Evolutionary conservation across 202 grass and related monocot genomes (phyloP), one percentile per base, ranked within the genome.

Genomic region (Musa balbisiana): DNA sequence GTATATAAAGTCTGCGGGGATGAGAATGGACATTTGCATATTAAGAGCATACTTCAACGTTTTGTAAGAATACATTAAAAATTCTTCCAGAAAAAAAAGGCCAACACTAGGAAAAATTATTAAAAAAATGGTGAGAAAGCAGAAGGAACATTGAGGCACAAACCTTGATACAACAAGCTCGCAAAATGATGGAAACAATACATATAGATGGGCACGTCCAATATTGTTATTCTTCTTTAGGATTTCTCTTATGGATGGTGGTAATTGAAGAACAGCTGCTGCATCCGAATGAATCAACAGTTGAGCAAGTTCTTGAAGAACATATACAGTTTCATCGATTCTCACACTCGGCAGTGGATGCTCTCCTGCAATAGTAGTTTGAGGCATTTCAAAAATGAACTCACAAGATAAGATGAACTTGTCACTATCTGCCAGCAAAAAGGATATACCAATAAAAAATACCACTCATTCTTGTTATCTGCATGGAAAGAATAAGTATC

Each of bases 111-210:
- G 1, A 22, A 70, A 1, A 26, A 71, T 11, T 24, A 51, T 16
- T 52, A 5, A 62, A 72, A 52, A 51, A 51, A 21, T 56, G 49
- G 51, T 62, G 19, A 76, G 62, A 60, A 9, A 52, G 55, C 73
- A 76, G 27, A 27, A 27, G 22, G 71, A 50, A 79, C 26, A 71
- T 24, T 58, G 9, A 62, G 81, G 77, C 72, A 80, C 85, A 85
- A 86, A 98, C 95, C 95, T 94, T 84, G 95, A 94, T 76, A 90
- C 77, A 68, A 99, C 89, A 80, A 99, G 95, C 72, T 99, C 91
- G 24, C 88, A 99, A 76, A 94, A 87, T 20, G 86, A 85, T 49
- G 95, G 91, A 76, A 94, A 92, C 78, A 99, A 88, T 54, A 87
- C 74, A 80, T 94, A 88, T 81, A 99, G 82, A 90, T 99, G 91